phyloP scores from a whole-genome alignment of 352 stramenopile genomes.

The Globisporangium carolinianum region DNA sequence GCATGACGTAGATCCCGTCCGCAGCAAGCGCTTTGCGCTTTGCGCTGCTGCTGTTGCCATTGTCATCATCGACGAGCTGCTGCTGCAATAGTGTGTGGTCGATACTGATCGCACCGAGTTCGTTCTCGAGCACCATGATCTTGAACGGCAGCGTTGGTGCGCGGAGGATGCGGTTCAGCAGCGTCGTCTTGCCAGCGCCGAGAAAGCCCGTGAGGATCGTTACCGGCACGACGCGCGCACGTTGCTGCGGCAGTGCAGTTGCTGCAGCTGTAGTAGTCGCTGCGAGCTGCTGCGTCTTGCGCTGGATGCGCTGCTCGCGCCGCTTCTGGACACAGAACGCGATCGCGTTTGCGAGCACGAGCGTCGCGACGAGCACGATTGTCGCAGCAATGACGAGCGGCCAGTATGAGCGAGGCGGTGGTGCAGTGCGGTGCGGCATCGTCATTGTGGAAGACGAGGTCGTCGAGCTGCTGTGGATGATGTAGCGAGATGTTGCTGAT shows the following conservation, averaged over 20 bases:
- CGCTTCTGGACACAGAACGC: constrained; percentile 60
- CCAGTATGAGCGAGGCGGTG: constrained; percentile 5
- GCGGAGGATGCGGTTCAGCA: constrained; percentile 94
- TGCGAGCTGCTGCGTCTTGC: constrained; percentile 47
- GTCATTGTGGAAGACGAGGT: constrained; percentile 9
- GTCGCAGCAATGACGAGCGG: constrained; percentile 17
- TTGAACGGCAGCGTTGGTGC: constrained; percentile 85
- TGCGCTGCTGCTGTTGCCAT: neutral
- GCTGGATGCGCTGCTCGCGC: constrained; percentile 45
- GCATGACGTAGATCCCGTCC: constrained; percentile 94
- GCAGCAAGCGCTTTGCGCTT: constrained; percentile 13
- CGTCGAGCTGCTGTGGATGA: neutral
- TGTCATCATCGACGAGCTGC: constrained; percentile 8
- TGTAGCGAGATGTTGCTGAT: neutral
- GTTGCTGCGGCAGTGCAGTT: neutral
- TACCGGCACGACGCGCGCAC: constrained; percentile 47
- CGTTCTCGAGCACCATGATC: constrained; percentile 94
- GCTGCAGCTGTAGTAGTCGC: neutral
- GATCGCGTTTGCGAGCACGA: constrained; percentile 54
- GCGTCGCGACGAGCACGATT: constrained; percentile 37
- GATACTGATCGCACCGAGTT: constrained; percentile 61
- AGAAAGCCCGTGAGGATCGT: constrained; percentile 95
- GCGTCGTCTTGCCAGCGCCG: constrained; percentile 93
- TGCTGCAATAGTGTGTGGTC: constrained; percentile 48
- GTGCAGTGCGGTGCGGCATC: constrained; percentile 8